These are phyloP conservation scores for Extremus antarcticus DNA, from an alignment of 495 filamentous ascomycete genomes.

Conservation along the genomic window DNA sequence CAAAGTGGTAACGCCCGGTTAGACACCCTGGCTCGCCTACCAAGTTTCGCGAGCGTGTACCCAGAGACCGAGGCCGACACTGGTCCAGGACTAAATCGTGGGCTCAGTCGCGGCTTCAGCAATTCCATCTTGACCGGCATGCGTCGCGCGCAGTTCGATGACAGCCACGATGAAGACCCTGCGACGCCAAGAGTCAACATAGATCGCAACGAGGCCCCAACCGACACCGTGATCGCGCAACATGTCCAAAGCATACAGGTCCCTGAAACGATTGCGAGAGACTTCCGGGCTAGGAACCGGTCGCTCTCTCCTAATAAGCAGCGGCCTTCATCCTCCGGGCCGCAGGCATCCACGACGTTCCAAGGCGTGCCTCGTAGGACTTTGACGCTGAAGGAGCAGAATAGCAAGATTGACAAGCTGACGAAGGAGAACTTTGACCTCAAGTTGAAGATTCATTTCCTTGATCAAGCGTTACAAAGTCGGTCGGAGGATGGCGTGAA, in stretches of 20 bases:
- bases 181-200: conserved; percentile 42
- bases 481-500: conserved; percentile 93
- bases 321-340: conserved; percentile 24
- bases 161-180: conserved; percentile 49
- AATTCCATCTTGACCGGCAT: conserved; percentile 18
- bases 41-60: conserved; percentile 89
- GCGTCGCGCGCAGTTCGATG: conserved; percentile 36
- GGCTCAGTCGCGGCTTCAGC: conserved; percentile 20
- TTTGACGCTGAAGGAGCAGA: conserved; percentile 92
- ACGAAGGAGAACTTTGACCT: conserved; percentile 96
- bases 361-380: conserved; percentile 51
- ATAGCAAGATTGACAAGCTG: conserved; percentile 86
- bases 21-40: conserved; percentile 53
- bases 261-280: conserved; percentile 74
- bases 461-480: conserved; percentile 84
- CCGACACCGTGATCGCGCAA: conserved; percentile 79
- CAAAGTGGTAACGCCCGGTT: conserved; percentile 27
- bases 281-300: conserved; percentile 59
- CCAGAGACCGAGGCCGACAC: conserved; percentile 66
- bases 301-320: conserved; percentile 46
- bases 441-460: conserved; percentile 93
- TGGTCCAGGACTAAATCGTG: conserved; percentile 34
- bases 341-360: neutral
- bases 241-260: conserved; percentile 82
- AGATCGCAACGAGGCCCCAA: conserved; percentile 47